Evolutionary conservation across 352 stramenopile species (phyloP), one percentile per base, ranked within the genome.

Genomic region (Pythium monospermum): DNA sequence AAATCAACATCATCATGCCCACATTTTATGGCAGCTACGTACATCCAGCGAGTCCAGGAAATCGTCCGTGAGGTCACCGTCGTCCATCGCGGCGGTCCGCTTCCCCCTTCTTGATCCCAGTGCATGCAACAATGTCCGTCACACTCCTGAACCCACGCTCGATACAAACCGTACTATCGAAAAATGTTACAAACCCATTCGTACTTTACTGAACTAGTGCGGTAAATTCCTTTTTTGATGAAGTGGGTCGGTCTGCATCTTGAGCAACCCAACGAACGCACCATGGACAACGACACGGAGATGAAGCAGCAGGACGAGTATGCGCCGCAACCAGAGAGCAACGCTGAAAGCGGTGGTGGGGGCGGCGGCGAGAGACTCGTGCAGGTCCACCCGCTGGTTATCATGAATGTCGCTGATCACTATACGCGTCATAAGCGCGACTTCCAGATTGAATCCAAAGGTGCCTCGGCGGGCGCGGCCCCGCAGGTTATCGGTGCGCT

Each of bases 391-490:
- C 83, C 83, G 53, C 76, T 98, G 23, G 88, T 96, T 30, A 82
- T 98, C 62, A 92, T 98, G 52, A 95, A 96, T 66, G 87, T 98
- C 51, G 87, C 88, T 1, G 94, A 98, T 68, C 94, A 98, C 68
- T 96, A 94, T 61, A 98, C 94, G 45, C 87, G 93, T 26, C 72
- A 84, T 62, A 76, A 83, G 50, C 74, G 72, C 58, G 73, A 76
- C 47, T 75, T 71, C 56, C 69, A 76, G 56, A 53, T 73, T 41
- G 43, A 60, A 31, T 18, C 41, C 22, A 37, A 50, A 28, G 26
- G 46, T n/a, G 18, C 43, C 18, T 59, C 58, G 64, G 37, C 72
- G 64, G 62, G 78, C 50, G 59, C 68, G 27, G 59, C 73, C 37
- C 66, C 64, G 32, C 78, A 85, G 46, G 71, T 85, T 63, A 93